Conservation (phyloP, 441 rosid species). For the Euphorbia corollata region DNA sequence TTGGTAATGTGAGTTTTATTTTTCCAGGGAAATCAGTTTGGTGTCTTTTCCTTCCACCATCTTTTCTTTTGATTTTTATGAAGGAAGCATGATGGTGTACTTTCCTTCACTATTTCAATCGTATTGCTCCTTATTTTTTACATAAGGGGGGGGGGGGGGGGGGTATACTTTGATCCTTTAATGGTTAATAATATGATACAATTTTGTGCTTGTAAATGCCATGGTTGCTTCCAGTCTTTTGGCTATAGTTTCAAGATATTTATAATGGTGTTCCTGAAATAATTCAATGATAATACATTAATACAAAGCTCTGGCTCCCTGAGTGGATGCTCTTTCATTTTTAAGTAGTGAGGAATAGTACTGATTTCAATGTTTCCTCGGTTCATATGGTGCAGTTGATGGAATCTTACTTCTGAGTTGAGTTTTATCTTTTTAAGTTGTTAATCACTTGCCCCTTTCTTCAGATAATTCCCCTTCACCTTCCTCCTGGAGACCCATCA, state of each 20-base stretch:
- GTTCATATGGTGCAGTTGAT: not conserved
- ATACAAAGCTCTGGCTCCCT: not conserved
- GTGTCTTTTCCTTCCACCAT: not conserved
- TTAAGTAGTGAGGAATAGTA: not conserved
- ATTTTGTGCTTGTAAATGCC: not conserved
- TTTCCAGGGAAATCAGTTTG: not conserved
- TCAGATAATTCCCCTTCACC: slow-evolving; percentile 31
- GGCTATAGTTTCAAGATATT: not conserved
- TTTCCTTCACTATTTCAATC: not conserved
- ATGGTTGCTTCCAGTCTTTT: not conserved
- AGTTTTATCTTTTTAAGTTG: not conserved
- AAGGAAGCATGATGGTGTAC: not conserved
- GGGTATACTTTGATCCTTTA: not conserved
- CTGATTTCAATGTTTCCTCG: not conserved
- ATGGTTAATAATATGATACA: not conserved
- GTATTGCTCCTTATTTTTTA: not conserved
- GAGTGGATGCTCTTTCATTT: not conserved
- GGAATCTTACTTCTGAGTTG: not conserved
- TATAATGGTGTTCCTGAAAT: not conserved
- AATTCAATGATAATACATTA: not conserved
- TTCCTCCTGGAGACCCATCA: slow-evolving; percentile 27
- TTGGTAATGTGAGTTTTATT: not conserved
- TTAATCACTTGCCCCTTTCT: not conserved
- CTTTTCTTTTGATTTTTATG: not conserved
- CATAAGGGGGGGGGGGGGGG: not conserved